Percentiles rank a stretch among this genome's conserved stretches.
Evolutionary conservation across 2,329 filamentous ascomycete species (phyloP).

Genomic region (Talaromyces verruculosus): DNA sequence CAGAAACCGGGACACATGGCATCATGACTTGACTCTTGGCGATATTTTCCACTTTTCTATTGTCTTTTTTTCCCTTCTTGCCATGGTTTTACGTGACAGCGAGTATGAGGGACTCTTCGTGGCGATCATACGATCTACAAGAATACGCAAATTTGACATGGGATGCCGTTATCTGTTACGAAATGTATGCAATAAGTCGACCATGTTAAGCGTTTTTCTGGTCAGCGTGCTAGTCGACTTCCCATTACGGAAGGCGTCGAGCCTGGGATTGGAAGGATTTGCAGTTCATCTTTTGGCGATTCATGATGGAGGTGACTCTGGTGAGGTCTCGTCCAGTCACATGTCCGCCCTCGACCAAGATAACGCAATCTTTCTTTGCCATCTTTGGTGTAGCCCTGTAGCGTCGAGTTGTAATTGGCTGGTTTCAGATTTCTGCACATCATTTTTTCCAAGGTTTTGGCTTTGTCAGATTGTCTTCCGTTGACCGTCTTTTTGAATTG

Average conservation of each 20-base stretch:
- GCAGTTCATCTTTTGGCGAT: conserved; percentile 3
- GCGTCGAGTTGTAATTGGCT: background rate
- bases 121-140: background rate
- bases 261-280: background rate
- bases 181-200: conserved; percentile 1
- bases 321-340: background rate
- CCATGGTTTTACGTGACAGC: background rate
- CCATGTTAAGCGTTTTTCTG: background rate
- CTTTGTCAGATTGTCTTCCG: background rate
- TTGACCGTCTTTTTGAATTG: background rate
- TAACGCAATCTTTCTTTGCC: background rate
- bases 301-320: background rate
- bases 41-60: background rate
- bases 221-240: background rate
- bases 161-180: conserved; percentile 16
- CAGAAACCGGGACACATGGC: conserved; percentile 1
- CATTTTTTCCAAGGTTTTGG: background rate
- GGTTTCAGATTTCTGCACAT: conserved; percentile 3
- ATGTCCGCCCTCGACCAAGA: conserved; percentile 3
- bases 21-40: conserved; percentile 9
- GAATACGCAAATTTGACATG: conserved; percentile 8
- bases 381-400: background rate
- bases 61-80: background rate
- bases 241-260: background rate
- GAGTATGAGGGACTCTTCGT: background rate